Percentiles rank a stretch among this genome's conserved stretches.
Conservation (phyloP, 1,139 yeast species). For the Suhomyces choctaworum region DNA sequence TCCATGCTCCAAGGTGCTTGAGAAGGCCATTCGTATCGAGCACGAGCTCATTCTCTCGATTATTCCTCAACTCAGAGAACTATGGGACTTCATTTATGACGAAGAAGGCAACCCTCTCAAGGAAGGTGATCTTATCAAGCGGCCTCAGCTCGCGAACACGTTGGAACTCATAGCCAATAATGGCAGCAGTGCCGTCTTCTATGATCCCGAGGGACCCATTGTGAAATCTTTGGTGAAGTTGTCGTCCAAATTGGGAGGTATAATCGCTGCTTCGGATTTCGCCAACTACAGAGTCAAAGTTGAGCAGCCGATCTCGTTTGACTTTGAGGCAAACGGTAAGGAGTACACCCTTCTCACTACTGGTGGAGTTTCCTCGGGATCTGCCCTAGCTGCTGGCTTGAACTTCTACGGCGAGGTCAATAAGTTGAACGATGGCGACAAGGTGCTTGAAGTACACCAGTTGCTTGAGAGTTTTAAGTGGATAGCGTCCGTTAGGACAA, state of each 20-base stretch:
- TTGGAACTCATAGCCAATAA: conserved; percentile 65
- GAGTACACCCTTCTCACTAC: conserved; percentile 60
- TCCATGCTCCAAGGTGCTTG: conserved; percentile 51
- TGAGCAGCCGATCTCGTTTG: conserved; percentile 53
- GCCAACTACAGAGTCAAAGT: conserved; percentile 56
- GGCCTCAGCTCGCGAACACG: conserved; percentile 67
- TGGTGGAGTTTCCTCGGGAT: conserved; percentile 82
- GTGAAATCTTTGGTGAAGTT: conserved; percentile 53
- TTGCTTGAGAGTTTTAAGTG: conserved; percentile 88
- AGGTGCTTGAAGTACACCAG: conserved; percentile 60
- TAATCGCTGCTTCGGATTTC: conserved; percentile 64
- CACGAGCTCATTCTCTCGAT: conserved; percentile 28
- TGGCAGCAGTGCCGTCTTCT: conserved; percentile 76
- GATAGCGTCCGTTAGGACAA: conserved; percentile 82
- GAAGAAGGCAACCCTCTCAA: conserved; percentile 35
- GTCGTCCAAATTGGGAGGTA: conserved; percentile 56
- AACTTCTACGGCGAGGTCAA: conserved; percentile 44
- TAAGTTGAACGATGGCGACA: conserved; percentile 19
- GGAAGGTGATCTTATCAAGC: conserved; percentile 58
- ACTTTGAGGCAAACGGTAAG: conserved; percentile 36
- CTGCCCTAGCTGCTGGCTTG: conserved; percentile 76
- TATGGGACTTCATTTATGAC: conserved; percentile 59
- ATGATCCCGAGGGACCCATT: conserved; percentile 80
- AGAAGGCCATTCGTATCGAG: conserved; percentile 27
- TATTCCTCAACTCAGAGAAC: conserved; percentile 30